phyloP scores from a whole-genome alignment of 2,329 filamentous ascomycete species.

The Sarocladium kiliense region DNA sequence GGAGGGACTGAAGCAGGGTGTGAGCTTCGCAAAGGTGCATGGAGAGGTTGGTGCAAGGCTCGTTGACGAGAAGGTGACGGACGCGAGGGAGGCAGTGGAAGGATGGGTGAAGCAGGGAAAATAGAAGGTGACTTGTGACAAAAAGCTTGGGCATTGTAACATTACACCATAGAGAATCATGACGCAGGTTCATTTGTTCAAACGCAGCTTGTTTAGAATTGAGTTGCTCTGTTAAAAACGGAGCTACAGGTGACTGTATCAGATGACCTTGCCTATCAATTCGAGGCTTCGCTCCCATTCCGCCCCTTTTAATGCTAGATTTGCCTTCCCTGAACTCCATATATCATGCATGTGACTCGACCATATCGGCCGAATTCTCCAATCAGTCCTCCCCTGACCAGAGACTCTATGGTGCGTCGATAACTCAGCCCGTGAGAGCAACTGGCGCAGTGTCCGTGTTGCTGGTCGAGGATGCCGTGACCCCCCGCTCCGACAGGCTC shows the following conservation, averaged over 20 bases:
- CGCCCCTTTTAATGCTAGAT: not conserved
- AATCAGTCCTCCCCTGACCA: not conserved
- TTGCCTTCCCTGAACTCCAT: not conserved
- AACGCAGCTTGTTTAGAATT: not conserved
- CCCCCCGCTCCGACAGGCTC: slow-evolving; percentile 29
- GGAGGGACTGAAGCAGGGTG: slow-evolving; percentile 63
- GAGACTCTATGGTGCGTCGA: not conserved
- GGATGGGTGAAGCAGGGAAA: slow-evolving; percentile 89
- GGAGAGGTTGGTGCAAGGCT: slow-evolving; percentile 63
- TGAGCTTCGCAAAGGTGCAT: slow-evolving; percentile 71
- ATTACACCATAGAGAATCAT: slow-evolving; percentile 13
- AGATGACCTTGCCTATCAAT: not conserved
- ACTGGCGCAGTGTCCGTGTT: slow-evolving; percentile 18
- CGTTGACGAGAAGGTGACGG: slow-evolving; percentile 75
- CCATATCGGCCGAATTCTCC: not conserved
- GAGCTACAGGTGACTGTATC: no score
- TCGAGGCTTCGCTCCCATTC: not conserved
- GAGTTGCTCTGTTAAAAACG: not conserved
- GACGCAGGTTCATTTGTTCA: slow-evolving; percentile 25
- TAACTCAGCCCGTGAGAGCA: slow-evolving; percentile 15
- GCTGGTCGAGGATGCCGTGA: slow-evolving; percentile 8
- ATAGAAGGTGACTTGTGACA: slow-evolving; percentile 34
- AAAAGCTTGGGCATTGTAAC: slow-evolving; percentile 23
- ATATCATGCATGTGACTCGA: not conserved
- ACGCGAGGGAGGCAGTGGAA: slow-evolving; percentile 72